A percentile compares a stretch with the other conserved stretches of the same genome.
Evolutionary conservation across 352 stramenopile species (phyloP).

Genomic region (Phytophthora crassamura): DNA sequence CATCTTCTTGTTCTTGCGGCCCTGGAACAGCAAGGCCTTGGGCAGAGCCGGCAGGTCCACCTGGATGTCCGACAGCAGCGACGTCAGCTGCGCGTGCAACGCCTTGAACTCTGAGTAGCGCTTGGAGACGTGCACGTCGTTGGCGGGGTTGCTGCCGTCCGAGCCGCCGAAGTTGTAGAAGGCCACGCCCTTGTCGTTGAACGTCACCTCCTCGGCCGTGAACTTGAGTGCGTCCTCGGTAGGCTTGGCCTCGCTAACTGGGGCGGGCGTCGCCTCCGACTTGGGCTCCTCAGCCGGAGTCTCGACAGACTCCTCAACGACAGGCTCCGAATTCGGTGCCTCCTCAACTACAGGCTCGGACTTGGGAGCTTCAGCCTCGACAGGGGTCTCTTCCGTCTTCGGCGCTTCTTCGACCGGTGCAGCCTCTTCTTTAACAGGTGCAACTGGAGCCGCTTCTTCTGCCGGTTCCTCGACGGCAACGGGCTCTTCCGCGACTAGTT

Average conservation of each 20-base stretch:
- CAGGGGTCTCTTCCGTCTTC: background rate
- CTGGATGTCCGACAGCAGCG: constrained; percentile 54
- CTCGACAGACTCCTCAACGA: constrained; percentile 3
- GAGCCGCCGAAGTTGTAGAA: constrained; percentile 66
- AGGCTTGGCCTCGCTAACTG: constrained; percentile 21
- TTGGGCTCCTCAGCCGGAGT: constrained; percentile 8
- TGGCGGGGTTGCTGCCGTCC: constrained; percentile 48
- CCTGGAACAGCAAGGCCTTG: constrained; percentile 51
- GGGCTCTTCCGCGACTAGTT: constrained; percentile 11
- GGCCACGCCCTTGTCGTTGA: constrained; percentile 39
- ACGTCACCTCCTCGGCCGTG: constrained; percentile 27
- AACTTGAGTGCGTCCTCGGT: constrained; percentile 7
- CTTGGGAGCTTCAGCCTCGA: constrained; percentile 4
- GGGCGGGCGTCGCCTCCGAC: constrained; percentile 14
- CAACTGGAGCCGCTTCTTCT: constrained; percentile 8
- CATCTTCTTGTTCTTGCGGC: constrained; percentile 64
- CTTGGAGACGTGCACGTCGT: constrained; percentile 65
- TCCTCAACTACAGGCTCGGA: constrained; percentile 8
- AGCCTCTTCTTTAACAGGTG: constrained; percentile 14
- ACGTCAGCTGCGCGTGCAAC: constrained; percentile 57
- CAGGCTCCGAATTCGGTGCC: background rate
- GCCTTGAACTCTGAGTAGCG: constrained; percentile 84
- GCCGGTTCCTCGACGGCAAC: background rate
- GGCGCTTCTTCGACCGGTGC: constrained; percentile 20
- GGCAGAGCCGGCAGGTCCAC: constrained; percentile 56